Evolutionary conservation across 495 filamentous ascomycete species (phyloP), one percentile per base, ranked within the genome.

Genomic region (Thermochaetoides thermophila): DNA sequence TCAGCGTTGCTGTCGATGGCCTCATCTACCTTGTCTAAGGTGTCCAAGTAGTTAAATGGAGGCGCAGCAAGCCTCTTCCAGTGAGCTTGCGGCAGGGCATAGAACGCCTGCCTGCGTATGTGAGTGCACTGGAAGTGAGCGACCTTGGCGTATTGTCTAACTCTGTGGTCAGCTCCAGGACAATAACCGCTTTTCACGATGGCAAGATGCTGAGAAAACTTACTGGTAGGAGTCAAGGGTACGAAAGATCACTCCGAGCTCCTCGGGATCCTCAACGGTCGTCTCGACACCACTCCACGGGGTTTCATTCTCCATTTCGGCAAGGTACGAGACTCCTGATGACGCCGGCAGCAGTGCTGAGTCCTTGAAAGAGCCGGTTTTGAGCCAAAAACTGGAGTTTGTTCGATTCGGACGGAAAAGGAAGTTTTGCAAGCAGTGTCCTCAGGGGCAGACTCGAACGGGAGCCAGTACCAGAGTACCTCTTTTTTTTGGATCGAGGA

Each of bases 121-220:
- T 96, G 87, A 13, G 91, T 96, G 25, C 75, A 74, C 54, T 89
- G 87, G 52, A 73, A 70, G 45, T 95, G 89, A 2, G 87, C 79
- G 4, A 66, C 65, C 37, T 74, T 75, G 31, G 82, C 77, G 56
- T 93, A 97, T 60, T 84, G 80, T 34, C 82, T 89, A 49, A 28
- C 11, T 21, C 14, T 3, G 26, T 9, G 9, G 29, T 9, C 10
- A 4, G 21, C 13, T 11, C 19, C 18, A 13, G 11, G 11, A 14
- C 24, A 18, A 17, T 16, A 17, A 11, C 14, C 23, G 35, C 4
- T 35, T 22, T 32, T 9, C 31, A 6, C 21, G 21, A 11, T 24
- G 21, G 21, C 21, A 11, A 6, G 21, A 11, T 6, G 11, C 21
- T 6, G 6, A 6, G 6, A 11, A 24, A 11, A 73, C 82, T 53